Base-by-base conservation (phyloP, 352 stramenopile genomes). In the Phytopythium ostracodes region DNA sequence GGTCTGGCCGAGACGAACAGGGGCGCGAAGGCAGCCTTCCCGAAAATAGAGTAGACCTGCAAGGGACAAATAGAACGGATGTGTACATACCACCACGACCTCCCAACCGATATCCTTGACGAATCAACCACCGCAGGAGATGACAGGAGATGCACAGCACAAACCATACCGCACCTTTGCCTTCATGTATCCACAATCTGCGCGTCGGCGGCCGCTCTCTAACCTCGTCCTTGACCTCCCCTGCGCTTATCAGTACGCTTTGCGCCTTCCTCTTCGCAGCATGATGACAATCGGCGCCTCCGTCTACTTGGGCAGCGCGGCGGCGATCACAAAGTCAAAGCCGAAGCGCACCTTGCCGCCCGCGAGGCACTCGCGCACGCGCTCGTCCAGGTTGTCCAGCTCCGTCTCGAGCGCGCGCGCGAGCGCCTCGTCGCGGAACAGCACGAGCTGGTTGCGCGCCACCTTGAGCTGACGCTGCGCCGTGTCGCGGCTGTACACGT, bases 381-480 rank as follows among this genome's bases (percentile, higher is more conserved):
- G 64, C 52, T 65, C 40, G 33, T 79, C 81, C 59, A 97, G 67
- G 43, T 80, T 72, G 65, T 94, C 79, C 25, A 97, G 65, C 33
- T 75, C 71, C 49, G 72, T 55, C 35, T 64, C 62, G 67, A 87
- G 70, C 53, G 53, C 65, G 31, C 67, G 54, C 12, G 72, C 72
- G 17, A 87, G 49, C 22, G 60, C 70, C 35, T 62, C 70, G 52
- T 85, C 80, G 24, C 80, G 71, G 56, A 97, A 96, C 29, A 91
- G 79, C 46, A 60, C 50, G 25, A 97, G 76, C 46, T 98, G 96
- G 54, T 75, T 88, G 60, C 86, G 75, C 2, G 67, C 92, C 11
- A 98, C 91, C 64, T 96, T 87, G 35, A 97, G 76, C 71, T 98
- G 92, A 53, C 91, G 84, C 54, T 91, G 72, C 59, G 97, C 91